Evolutionary conservation across 371 early-diverging fungal genomes (phyloP).

Genomic region (Mucor sp.): DNA sequence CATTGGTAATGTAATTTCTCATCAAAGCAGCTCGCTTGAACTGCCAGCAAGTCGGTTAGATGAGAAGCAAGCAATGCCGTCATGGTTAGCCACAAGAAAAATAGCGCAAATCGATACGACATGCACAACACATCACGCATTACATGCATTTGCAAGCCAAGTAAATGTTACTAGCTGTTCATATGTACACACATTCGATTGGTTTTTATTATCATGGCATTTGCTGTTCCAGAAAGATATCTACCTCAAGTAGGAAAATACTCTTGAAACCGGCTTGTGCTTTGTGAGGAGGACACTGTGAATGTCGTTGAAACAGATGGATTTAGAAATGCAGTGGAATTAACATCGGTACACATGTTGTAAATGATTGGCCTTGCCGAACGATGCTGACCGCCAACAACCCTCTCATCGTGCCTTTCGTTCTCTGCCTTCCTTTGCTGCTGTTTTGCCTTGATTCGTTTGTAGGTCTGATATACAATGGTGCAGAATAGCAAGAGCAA

Average conservation of each 20-base stretch:
- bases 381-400: not conserved
- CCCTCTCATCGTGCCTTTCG: not conserved
- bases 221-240: not conserved
- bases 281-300: not conserved
- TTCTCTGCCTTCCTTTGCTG: not conserved
- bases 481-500: not conserved
- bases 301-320: not conserved
- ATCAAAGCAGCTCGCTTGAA: too few species aligned
- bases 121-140: too few species aligned
- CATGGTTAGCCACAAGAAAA: too few species aligned
- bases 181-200: too few species aligned
- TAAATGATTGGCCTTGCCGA: not conserved
- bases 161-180: too few species aligned
- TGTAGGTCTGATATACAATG: not conserved
- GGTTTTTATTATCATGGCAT: not conserved
- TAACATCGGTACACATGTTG: not conserved
- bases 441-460: not conserved
- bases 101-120: too few species aligned
- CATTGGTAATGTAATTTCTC: too few species aligned
- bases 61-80: too few species aligned
- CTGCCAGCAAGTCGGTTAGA: too few species aligned
- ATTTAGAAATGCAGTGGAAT: not conserved
- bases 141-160: too few species aligned
- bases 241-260: not conserved
- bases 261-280: not conserved